Base-by-base conservation (phyloP, 108 stramenopile species). In the Cyclotella distinguenda region DNA sequence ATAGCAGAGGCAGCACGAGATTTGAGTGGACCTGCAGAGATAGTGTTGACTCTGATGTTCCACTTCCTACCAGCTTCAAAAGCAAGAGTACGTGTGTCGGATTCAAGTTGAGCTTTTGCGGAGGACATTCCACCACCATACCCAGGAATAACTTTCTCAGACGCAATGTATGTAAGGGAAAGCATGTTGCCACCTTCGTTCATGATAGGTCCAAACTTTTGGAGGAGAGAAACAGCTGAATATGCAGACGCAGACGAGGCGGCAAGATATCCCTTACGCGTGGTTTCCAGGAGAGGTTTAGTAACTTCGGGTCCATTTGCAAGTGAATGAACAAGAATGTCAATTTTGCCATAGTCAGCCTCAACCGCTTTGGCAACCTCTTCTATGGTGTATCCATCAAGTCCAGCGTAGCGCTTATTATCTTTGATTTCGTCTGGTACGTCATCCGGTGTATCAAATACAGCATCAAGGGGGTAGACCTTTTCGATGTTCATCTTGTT, bases 91-190 rank as follows among this genome's bases (percentile, higher is more conserved):
- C 96, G 89, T 54, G 98, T 98, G 78, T 98, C 98, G 58, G 80
- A 82, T 66, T 98, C 98, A 38, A 98, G 89, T 77, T 96, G 95
- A 31, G 98, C 93, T 89, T 96, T 94, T 63, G 95, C 90, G n/a
- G 94, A 95, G 38, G 91, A 93, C 96, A 97, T 98, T 48, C 97
- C 97, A 60, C 98, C 98, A 18, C 98, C 98, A 68, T 98, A 98
- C 39, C 98, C 98, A 25, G 98, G 96, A 64, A 98, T 96, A 31
- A 96, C 98, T 79, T 95, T 90, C 78, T 98, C 98, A 51, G 95
- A 95, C 22, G 98, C 98, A 80, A 98, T 95, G 88, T 98, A 98
- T 13, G 96, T 96, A 40, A 98, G 86, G 42, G 95, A 96, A n/a
- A 98, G 72, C 64, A 93, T 83, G 53, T 88, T 60, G 11, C 91